Conservation (phyloP, 2,329 filamentous ascomycete species). For the Lachnellula willkommii region DNA sequence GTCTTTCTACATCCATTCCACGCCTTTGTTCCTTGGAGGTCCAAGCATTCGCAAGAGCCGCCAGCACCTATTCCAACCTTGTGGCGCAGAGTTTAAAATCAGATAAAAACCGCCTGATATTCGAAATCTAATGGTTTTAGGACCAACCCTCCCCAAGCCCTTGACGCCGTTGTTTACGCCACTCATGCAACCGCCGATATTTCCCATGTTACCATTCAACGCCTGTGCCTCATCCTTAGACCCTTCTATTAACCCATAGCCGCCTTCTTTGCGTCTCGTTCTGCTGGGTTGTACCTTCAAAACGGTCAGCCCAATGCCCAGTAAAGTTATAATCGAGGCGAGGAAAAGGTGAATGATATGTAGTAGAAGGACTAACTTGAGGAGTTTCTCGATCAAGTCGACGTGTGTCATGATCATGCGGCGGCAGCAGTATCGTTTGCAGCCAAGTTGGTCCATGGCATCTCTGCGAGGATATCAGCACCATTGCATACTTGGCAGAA, state of each 20-base stretch:
- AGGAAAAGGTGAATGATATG: not conserved
- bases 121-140: constrained; percentile 12
- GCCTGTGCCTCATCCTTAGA: constrained; percentile 16
- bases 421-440: constrained; percentile 95
- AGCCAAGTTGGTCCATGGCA: constrained; percentile 90
- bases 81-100: not conserved
- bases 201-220: constrained; percentile 16
- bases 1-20: too few species aligned
- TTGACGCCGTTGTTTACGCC: constrained; percentile 24
- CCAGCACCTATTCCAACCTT: not conserved
- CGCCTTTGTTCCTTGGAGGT: too few species aligned
- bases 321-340: not conserved
- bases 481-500: not conserved
- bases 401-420: constrained; percentile 99
- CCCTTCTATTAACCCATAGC: constrained; percentile 22
- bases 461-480: constrained; percentile 53
- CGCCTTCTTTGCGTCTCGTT: constrained; percentile 40
- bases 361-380: constrained; percentile 57
- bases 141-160: constrained; percentile 10
- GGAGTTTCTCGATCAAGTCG: constrained; percentile 95
- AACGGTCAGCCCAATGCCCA: constrained; percentile 4
- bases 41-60: too few species aligned
- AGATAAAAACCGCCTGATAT: constrained; percentile 17
- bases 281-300: constrained; percentile 44
- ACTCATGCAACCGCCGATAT: constrained; percentile 17